These are phyloP conservation scores for Ascochyta lentis DNA, from an alignment of 2,329 filamentous ascomycete genomes.

Conservation along the genomic window DNA sequence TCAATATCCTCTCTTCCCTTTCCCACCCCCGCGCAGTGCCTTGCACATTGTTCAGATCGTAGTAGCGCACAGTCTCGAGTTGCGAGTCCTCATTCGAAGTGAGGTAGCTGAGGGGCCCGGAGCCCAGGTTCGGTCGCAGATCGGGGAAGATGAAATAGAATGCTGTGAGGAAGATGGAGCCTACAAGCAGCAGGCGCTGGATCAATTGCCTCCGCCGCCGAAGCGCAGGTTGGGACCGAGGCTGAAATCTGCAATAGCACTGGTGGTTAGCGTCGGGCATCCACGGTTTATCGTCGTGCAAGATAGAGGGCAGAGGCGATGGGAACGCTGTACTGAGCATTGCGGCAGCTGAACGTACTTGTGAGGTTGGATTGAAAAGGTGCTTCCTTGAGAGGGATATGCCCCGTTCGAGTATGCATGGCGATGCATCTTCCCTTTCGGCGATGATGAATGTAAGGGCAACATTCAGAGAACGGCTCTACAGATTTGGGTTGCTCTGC, in stretches of 20 bases:
- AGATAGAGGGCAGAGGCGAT: conserved; percentile 24
- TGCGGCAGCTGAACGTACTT: conserved; percentile 64
- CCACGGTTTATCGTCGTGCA: conserved; percentile 26
- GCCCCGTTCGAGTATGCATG: conserved; percentile 85
- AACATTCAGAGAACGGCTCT: conserved; percentile 58
- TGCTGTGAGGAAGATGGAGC: conserved; percentile 64
- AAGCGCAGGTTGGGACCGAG: conserved; percentile 75
- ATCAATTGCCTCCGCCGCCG: conserved; percentile 77
- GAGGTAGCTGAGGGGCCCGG: conserved; percentile 72
- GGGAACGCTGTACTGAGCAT: conserved; percentile 32
- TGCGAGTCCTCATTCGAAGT: conserved; percentile 73
- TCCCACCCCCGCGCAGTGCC: conserved; percentile 95
- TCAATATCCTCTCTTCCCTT: conserved; percentile 89
- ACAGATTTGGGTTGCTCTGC: conserved; percentile 34
- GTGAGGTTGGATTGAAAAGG: conserved; percentile 88
- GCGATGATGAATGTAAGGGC: conserved; percentile 64
- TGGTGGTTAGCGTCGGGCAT: conserved; percentile 40
- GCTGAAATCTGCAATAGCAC: conserved; percentile 73
- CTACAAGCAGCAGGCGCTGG: conserved; percentile 67
- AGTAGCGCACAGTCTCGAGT: conserved; percentile 95
- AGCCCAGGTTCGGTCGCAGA: conserved; percentile 68
- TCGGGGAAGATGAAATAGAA: conserved; percentile 79
- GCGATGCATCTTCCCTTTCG: conserved; percentile 78
- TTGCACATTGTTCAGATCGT: conserved; percentile 89
- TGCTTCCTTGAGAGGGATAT: conserved; percentile 71